Conservation (phyloP, 805 yeast species). For the Scheffersomyces stipitis region DNA sequence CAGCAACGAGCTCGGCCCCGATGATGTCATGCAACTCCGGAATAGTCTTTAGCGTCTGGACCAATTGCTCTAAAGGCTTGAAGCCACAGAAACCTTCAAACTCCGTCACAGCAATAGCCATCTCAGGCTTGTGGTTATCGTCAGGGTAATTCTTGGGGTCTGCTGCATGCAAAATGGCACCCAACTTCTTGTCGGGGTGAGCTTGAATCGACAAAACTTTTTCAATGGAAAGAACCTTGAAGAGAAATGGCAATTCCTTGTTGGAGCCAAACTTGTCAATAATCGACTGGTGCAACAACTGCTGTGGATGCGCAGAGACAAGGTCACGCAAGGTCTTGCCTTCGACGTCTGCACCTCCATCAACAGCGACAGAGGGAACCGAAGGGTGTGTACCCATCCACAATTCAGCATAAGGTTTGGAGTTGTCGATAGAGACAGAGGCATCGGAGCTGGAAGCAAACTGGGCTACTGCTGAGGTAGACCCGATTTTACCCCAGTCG, state of each 20-base stretch:
- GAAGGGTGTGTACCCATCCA: constrained; percentile 99
- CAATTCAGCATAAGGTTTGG: constrained; percentile 90
- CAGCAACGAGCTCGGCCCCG: constrained; percentile 56
- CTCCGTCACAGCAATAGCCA: constrained; percentile 95
- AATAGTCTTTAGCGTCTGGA: constrained; percentile 61
- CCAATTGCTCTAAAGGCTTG: constrained; percentile 81
- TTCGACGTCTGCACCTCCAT: constrained; percentile 24
- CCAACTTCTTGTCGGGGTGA: constrained; percentile 91
- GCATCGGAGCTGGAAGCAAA: constrained; percentile 76
- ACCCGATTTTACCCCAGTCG: constrained; percentile 62
- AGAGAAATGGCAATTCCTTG: constrained; percentile 83
- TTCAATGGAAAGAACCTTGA: constrained; percentile 89
- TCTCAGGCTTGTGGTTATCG: constrained; percentile 98
- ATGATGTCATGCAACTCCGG: constrained; percentile 77
- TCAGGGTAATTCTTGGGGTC: constrained; percentile 97
- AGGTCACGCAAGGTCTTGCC: constrained; percentile 67
- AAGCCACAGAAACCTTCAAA: constrained; percentile 99
- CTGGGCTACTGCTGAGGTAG: constrained; percentile 82
- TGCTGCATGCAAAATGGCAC: constrained; percentile 64
- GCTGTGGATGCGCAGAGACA: constrained; percentile 57
- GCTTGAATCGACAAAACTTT: constrained; percentile 96
- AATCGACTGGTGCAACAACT: constrained; percentile 58
- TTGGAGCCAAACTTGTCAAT: constrained; percentile 63
- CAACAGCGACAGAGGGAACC: constrained; percentile 70
- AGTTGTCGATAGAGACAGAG: constrained; percentile 58